Evolutionary conservation across 2,329 filamentous ascomycete genomes (phyloP).

Genomic region (Acephala macrosclerotiorum): DNA sequence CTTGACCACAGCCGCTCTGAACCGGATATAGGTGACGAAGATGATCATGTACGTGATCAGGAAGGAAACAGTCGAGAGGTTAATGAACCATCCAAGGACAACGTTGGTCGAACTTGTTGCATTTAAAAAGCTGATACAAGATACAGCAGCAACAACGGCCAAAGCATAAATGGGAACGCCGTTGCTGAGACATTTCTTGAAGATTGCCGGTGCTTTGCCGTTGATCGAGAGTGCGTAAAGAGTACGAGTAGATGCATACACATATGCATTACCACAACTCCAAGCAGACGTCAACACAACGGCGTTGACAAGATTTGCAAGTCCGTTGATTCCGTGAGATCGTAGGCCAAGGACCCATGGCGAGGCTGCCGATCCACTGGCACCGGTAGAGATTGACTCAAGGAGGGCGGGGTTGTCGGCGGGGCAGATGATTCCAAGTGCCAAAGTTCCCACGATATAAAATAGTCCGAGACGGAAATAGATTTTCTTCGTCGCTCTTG

Average conservation of each 20-base stretch:
- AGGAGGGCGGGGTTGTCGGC: constrained; percentile 47
- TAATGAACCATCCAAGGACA: constrained; percentile 60
- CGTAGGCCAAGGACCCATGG: constrained; percentile 56
- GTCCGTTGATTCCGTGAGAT: constrained; percentile 53
- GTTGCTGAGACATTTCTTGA: constrained; percentile 54
- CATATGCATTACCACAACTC: constrained; percentile 60
- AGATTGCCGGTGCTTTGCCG: constrained; percentile 56
- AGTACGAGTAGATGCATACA: constrained; percentile 57
- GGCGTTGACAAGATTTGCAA: constrained; percentile 59
- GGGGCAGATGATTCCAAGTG: constrained; percentile 55
- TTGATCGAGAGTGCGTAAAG: constrained; percentile 58
- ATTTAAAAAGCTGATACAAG: constrained; percentile 54
- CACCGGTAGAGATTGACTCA: constrained; percentile 44
- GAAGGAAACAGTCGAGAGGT: constrained; percentile 56
- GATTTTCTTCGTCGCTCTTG: constrained; percentile 54
- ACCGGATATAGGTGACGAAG: constrained; percentile 54
- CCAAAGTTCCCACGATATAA: constrained; percentile 53
- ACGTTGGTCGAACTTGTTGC: constrained; percentile 50
- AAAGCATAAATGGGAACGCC: constrained; percentile 57
- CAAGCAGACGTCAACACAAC: constrained; percentile 59
- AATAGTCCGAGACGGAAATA: constrained; percentile 63
- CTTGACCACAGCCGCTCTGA: constrained; percentile 60
- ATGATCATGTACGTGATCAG: constrained; percentile 56
- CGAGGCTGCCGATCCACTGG: constrained; percentile 56
- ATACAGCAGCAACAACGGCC: constrained; percentile 47